phyloP scores from a whole-genome alignment of 140 eudicot species.

The Oenanthe javanica region DNA sequence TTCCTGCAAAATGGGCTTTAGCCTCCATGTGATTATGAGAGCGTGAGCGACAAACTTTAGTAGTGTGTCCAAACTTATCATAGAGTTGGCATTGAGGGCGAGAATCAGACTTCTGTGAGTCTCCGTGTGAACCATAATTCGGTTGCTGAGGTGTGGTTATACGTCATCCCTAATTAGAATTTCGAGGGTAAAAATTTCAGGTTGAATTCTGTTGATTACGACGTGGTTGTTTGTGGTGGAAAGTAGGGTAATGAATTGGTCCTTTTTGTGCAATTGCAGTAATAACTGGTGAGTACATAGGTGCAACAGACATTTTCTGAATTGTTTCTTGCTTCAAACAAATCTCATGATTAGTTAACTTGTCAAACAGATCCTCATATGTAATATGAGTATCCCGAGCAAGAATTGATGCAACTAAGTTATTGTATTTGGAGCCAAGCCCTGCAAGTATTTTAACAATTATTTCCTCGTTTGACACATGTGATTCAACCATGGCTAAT shows the following conservation, averaged over 20 bases:
- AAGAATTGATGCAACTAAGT: neutral
- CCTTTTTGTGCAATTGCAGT: neutral
- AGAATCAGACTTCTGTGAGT: too few relatives aligned
- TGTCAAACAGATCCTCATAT: neutral
- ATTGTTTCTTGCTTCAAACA: neutral
- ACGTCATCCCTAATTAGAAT: neutral
- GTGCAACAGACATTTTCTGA: neutral
- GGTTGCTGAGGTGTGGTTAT: neutral
- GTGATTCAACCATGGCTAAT: neutral
- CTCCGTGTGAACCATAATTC: too few relatives aligned
- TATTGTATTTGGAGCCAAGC: neutral
- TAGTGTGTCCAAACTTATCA: too few relatives aligned
- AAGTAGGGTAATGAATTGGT: neutral
- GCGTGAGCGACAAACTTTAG: neutral
- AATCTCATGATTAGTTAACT: neutral
- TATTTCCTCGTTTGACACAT: neutral
- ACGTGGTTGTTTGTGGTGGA: neutral
- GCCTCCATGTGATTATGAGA: neutral
- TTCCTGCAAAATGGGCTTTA: neutral
- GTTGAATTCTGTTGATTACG: neutral
- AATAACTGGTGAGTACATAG: neutral
- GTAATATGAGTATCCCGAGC: neutral
- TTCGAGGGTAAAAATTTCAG: neutral
- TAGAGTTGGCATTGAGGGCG: too few relatives aligned
- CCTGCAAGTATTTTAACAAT: neutral